Percentiles rank a stretch among this genome's conserved stretches.
phyloP scores from a whole-genome alignment of 169 alveolate genomes.

The Plasmodium sp. region DNA sequence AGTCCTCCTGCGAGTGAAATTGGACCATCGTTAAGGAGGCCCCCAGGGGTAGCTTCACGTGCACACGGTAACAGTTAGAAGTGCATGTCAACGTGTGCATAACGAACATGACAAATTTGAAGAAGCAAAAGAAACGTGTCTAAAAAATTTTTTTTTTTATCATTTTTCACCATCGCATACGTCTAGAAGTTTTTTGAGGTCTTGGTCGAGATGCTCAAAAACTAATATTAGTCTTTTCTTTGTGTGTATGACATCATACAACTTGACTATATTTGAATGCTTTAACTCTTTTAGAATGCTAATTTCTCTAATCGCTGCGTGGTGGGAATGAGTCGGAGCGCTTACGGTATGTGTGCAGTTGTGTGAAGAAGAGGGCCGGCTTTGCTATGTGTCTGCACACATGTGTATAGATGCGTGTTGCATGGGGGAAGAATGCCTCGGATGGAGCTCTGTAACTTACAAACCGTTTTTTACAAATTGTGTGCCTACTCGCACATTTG shows the following conservation, averaged over 20 bases:
- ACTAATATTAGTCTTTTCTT: slow-evolving; percentile 97
- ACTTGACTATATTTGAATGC: slow-evolving; percentile 98
- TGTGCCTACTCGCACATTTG: background rate
- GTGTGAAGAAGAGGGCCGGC: background rate
- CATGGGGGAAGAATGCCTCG: background rate
- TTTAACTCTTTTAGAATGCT: slow-evolving; percentile 97
- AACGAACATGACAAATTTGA: background rate
- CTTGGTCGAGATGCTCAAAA: slow-evolving; percentile 98
- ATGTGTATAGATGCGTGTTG: background rate
- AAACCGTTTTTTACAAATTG: too few relatives aligned
- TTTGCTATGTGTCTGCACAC: background rate
- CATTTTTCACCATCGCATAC: slow-evolving; percentile 87
- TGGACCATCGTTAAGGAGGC: background rate
- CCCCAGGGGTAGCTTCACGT: background rate
- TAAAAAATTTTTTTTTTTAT: background rate
- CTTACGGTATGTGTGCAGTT: slow-evolving; percentile 8
- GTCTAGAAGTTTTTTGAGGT: slow-evolving; percentile 96
- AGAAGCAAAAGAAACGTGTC: background rate
- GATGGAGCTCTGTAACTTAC: background rate
- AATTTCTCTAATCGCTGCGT: slow-evolving; percentile 98
- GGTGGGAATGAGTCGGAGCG: slow-evolving; percentile 25
- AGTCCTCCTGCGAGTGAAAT: slow-evolving; percentile 84
- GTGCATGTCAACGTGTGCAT: background rate
- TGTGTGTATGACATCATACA: slow-evolving; percentile 98
- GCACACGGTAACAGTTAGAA: background rate